Evolutionary conservation across 2,329 filamentous ascomycete genomes (phyloP).

Genomic region (Sporothrix mexicana): DNA sequence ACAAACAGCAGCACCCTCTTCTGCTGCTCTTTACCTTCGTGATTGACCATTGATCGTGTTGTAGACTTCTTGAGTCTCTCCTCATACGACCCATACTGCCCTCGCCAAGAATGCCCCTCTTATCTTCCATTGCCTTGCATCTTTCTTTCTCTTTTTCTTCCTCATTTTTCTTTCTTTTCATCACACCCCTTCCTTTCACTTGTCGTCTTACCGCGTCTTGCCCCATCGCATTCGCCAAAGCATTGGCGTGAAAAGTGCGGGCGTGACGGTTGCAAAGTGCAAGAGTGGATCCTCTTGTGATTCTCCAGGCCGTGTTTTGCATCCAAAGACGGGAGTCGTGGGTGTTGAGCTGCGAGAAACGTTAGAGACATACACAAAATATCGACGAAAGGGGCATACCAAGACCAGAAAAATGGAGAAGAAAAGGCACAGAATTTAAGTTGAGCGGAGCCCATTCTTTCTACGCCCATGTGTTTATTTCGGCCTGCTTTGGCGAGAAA

Average conservation of each 20-base stretch:
- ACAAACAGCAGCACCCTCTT: no score
- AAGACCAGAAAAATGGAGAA: neutral
- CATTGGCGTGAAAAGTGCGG: conserved; percentile 19
- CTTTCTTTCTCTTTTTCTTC: neutral
- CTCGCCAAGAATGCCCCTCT: neutral
- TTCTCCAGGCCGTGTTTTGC: conserved; percentile 26
- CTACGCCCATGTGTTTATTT: neutral
- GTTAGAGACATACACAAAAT: neutral
- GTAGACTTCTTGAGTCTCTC: neutral
- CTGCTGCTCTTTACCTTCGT: no score
- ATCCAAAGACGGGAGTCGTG: conserved; percentile 1
- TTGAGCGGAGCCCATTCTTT: conserved; percentile 6
- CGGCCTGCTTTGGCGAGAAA: conserved; percentile 29
- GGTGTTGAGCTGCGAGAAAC: neutral
- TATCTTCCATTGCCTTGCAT: neutral
- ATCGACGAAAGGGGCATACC: conserved; percentile 1
- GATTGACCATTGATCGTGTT: no score
- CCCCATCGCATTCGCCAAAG: conserved; percentile 14
- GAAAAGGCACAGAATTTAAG: neutral
- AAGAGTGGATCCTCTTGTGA: conserved; percentile 24
- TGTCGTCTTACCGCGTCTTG: neutral
- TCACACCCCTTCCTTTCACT: neutral
- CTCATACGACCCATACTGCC: neutral
- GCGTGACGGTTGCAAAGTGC: conserved; percentile 28
- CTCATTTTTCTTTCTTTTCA: neutral